Evolutionary conservation across 1,284 basidiomycete genomes (phyloP).

Genomic region (Boletus calvinii): DNA sequence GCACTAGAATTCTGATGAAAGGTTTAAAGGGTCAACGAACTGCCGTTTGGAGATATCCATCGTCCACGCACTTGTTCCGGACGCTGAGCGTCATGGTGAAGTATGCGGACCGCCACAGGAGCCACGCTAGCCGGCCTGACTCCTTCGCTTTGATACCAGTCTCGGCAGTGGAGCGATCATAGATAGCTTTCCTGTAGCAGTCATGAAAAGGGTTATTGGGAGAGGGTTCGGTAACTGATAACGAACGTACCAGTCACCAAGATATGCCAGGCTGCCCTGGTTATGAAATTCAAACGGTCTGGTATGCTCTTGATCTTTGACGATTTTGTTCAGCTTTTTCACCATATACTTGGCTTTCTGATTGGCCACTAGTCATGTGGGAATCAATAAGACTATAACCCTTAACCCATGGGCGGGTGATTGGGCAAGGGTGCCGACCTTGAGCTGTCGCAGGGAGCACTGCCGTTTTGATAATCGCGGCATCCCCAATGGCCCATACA

Average conservation of each 20-base stretch:
- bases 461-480: conserved; percentile 58
- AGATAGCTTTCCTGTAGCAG: conserved; percentile 66
- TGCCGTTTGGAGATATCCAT: conserved; percentile 7
- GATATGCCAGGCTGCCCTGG: conserved; percentile 76
- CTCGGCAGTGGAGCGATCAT: conserved; percentile 57
- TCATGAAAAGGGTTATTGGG: conserved; percentile 2
- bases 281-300: conserved; percentile 69
- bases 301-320: conserved; percentile 40
- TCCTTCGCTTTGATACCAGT: conserved; percentile 61
- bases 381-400: conserved; percentile 23
- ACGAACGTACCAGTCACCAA: conserved; percentile 67
- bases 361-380: conserved; percentile 59
- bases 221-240: conserved; percentile 7
- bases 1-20: conserved; percentile 60
- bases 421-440: conserved; percentile 41
- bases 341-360: conserved; percentile 77
- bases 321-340: conserved; percentile 65
- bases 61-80: conserved; percentile 66
- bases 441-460: conserved; percentile 83
- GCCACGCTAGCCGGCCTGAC: conserved; percentile 72
- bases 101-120: conserved; percentile 79
- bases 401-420: conserved; percentile 30
- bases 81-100: conserved; percentile 76
- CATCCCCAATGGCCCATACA: conserved; percentile 85
- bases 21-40: conserved; percentile 6